A percentile compares a stretch with the other conserved stretches of the same genome.
Evolutionary conservation across 163 green algal species (phyloP).

Genomic region (Chloromonas sp.): DNA sequence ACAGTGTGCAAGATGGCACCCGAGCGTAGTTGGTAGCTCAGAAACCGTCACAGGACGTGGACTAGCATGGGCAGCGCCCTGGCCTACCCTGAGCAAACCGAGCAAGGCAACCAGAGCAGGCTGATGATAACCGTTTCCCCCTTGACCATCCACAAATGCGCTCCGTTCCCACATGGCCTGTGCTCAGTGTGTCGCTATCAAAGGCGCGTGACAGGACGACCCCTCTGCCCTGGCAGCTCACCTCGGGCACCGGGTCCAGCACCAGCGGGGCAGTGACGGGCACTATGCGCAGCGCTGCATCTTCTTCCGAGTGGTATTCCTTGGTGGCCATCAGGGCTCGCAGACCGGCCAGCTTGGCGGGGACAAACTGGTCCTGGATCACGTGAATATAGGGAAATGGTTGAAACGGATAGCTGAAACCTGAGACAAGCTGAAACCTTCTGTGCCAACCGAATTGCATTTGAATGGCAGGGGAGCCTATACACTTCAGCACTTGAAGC

Average conservation of each 20-base stretch:
- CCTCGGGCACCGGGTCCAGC: conserved; percentile 77
- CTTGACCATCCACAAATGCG: not conserved
- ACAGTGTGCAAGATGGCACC: not conserved
- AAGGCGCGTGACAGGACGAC: not conserved
- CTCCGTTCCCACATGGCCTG: not conserved
- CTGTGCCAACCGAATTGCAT: too few relatives aligned
- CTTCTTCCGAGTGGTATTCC: conserved; percentile 50
- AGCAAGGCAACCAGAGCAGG: not conserved
- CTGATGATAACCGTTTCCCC: not conserved
- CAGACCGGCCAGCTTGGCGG: conserved; percentile 70
- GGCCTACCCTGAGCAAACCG: not conserved
- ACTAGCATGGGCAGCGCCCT: not conserved
- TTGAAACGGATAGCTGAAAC: too few relatives aligned
- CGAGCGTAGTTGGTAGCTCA: too few relatives aligned
- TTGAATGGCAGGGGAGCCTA: too few relatives aligned
- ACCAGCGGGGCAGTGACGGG: conserved; percentile 72
- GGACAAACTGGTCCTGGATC: conserved; percentile 74
- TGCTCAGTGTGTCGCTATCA: not conserved
- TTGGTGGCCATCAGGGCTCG: conserved; percentile 80
- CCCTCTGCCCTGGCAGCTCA: conserved; percentile 33
- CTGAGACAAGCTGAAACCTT: too few relatives aligned
- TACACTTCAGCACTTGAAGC: too few relatives aligned
- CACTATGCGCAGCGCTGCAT: conserved; percentile 79
- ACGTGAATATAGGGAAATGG: too few relatives aligned
- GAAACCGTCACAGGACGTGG: not conserved